Evolutionary conservation across 306 rosid species (phyloP).

Genomic region (Dryas octopetala): DNA sequence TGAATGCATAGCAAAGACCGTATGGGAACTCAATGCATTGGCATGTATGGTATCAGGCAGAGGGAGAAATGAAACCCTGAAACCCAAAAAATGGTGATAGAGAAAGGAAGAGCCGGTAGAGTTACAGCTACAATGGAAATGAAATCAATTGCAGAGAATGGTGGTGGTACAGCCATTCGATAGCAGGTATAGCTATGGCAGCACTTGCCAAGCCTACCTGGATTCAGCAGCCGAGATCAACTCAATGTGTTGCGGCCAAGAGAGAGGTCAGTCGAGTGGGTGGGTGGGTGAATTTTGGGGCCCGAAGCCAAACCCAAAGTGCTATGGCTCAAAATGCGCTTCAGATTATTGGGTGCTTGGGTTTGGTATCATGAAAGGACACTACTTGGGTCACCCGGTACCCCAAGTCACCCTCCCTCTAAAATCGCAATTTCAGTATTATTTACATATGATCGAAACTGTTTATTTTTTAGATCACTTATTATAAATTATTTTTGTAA

Average conservation of each 20-base stretch:
- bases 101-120: not conserved
- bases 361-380: too few relatives aligned
- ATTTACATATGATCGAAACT: too few relatives aligned
- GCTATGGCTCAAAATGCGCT: too few relatives aligned
- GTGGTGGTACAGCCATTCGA: slow-evolving; percentile 2
- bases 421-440: too few relatives aligned
- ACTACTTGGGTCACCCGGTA: too few relatives aligned
- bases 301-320: too few relatives aligned
- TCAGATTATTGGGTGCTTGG: too few relatives aligned
- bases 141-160: not conserved
- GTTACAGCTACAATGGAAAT: not conserved
- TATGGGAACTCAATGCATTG: slow-evolving; percentile 9
- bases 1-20: slow-evolving; percentile 46
- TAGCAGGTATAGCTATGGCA: not conserved
- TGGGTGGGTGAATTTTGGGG: not conserved
- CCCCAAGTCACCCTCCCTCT: too few relatives aligned
- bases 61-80: not conserved
- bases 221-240: not conserved
- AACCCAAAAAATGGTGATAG: not conserved
- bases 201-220: not conserved
- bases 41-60: slow-evolving; percentile 8
- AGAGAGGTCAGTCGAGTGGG: too few relatives aligned
- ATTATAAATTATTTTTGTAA: too few relatives aligned
- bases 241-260: not conserved
- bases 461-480: too few relatives aligned